These are phyloP conservation scores for Phytophthora melonis DNA, from an alignment of 352 stramenopile species.

Conservation along the genomic window DNA sequence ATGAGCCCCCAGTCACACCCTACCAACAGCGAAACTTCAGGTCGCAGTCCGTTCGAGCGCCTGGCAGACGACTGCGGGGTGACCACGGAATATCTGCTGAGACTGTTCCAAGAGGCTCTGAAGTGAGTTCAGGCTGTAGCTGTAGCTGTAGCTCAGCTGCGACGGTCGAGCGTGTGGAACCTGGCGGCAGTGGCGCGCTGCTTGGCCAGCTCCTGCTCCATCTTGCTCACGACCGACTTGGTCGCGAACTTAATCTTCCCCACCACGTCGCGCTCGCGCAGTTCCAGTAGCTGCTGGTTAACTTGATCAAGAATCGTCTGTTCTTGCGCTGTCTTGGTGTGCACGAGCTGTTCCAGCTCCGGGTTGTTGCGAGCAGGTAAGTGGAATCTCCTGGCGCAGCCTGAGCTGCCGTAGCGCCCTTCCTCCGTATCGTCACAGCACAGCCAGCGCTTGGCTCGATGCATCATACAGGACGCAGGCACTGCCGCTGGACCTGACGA, in stretches of 20 bases:
- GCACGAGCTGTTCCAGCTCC: conserved; percentile 49
- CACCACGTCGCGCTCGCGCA: conserved; percentile 64
- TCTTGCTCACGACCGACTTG: conserved; percentile 60
- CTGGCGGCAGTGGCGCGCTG: conserved; percentile 59
- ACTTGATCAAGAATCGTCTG: conserved; percentile 54
- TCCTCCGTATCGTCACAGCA: conserved; percentile 82
- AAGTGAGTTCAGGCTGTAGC: no score
- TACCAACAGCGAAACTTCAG: background rate
- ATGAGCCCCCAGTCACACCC: background rate
- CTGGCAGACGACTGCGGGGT: conserved; percentile 41
- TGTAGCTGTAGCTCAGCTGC: conserved; percentile 15
- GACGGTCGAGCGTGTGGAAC: conserved; percentile 60
- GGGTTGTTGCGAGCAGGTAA: conserved; percentile 61
- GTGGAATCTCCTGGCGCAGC: conserved; percentile 67
- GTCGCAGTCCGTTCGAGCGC: conserved; percentile 17
- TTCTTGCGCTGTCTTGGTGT: conserved; percentile 56
- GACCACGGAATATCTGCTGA: conserved; percentile 23
- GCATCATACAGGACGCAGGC: conserved; percentile 68
- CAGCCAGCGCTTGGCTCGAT: conserved; percentile 74
- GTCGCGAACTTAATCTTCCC: conserved; percentile 59
- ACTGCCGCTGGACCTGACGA: conserved; percentile 22
- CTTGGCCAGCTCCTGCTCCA: conserved; percentile 55
- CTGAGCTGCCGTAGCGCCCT: conserved; percentile 70
- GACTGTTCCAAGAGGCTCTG: conserved; percentile 28
- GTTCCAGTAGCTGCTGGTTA: conserved; percentile 65